These are phyloP conservation scores for Cucurbita pepo DNA, from an alignment of 306 rosid genomes.

Conservation along the genomic window DNA sequence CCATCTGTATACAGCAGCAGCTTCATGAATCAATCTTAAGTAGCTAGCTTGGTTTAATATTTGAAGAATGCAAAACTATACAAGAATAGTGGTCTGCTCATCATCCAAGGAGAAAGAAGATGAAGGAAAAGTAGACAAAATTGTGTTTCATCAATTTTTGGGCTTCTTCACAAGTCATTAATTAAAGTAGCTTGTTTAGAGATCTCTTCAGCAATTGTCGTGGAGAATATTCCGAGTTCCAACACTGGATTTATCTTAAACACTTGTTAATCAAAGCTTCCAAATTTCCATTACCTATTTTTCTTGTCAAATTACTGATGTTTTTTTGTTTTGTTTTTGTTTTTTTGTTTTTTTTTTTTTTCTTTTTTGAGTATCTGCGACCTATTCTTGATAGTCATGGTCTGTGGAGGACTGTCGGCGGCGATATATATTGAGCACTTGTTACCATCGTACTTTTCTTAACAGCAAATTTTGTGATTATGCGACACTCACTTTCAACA, in stretches of 20 bases:
- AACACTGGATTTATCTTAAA: neutral
- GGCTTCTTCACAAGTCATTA: neutral
- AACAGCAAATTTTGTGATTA: no score
- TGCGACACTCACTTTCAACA: no score
- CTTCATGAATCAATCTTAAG: neutral
- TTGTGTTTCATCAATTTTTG: conserved; percentile 1
- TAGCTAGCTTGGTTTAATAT: conserved; percentile 1
- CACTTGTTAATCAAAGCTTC: neutral
- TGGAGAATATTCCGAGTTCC: neutral
- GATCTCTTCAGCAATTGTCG: neutral
- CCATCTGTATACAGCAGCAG: conserved; percentile 13
- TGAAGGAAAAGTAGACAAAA: neutral
- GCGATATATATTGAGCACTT: neutral
- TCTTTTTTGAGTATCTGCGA: neutral
- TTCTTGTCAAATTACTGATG: neutral
- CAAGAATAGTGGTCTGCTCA: conserved; percentile 10
- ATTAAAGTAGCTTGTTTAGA: neutral
- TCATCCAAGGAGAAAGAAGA: neutral
- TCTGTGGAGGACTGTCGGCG: neutral
- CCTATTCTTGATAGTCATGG: neutral
- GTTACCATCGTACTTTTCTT: no score
- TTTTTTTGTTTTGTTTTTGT: no score
- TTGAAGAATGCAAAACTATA: neutral
- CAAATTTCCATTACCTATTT: neutral
- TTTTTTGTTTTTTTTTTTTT: no score